Conservation (phyloP, 176 grass and related monocot genomes). For the Alloteropsis semialata region DNA sequence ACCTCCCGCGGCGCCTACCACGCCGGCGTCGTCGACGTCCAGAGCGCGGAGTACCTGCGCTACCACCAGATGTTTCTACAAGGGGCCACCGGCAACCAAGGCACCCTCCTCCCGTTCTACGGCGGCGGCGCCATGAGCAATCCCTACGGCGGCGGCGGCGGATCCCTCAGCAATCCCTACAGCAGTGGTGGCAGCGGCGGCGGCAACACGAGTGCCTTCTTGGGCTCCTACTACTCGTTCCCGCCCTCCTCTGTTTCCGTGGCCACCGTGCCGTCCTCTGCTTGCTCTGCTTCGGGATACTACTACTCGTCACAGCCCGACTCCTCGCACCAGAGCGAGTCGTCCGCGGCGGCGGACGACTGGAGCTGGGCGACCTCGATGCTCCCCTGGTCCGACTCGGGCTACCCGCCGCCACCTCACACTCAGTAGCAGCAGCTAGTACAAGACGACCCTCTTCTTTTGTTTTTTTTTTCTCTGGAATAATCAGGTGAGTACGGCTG, state of each 20-base stretch:
- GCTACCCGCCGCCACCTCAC: slow-evolving; percentile 38
- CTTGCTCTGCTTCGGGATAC: slow-evolving; percentile 35
- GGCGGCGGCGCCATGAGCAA: neutral
- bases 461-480: neutral
- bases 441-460: neutral
- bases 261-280: slow-evolving; percentile 39
- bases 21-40: neutral
- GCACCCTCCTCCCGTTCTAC: slow-evolving; percentile 42
- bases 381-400: slow-evolving; percentile 31
- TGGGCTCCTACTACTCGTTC: slow-evolving; percentile 51
- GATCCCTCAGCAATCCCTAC: neutral
- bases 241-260: slow-evolving; percentile 49
- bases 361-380: slow-evolving; percentile 49
- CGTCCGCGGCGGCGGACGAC: slow-evolving; percentile 2
- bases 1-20: neutral
- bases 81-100: slow-evolving; percentile 21
- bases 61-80: slow-evolving; percentile 58
- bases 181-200: neutral
- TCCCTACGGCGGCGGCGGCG: neutral
- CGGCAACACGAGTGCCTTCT: slow-evolving; percentile 8
- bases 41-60: slow-evolving; percentile 30
- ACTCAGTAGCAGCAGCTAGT: slow-evolving; percentile 7
- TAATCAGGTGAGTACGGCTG: slow-evolving; percentile 26
- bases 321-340: slow-evolving; percentile 23
- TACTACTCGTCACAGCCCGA: slow-evolving; percentile 34